phyloP scores from a whole-genome alignment of 305 asterid species.

The Fraxinus greggii region DNA sequence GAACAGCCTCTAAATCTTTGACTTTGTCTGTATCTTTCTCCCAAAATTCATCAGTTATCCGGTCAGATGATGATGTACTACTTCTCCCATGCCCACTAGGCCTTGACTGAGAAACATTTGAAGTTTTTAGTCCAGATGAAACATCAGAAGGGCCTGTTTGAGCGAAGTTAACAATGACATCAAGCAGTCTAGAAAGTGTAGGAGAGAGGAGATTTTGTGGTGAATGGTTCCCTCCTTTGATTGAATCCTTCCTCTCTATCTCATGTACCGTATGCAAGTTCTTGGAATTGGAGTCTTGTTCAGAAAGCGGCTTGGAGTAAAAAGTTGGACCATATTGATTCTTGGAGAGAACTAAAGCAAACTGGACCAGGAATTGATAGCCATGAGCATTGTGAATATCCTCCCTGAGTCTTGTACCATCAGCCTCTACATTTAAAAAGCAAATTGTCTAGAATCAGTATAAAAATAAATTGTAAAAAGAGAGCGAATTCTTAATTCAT shows the following conservation, averaged over 20 bases:
- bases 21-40: constrained; percentile 86
- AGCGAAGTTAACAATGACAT: constrained; percentile 77
- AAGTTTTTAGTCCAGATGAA: constrained; percentile 43
- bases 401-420: constrained; percentile 87
- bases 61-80: constrained; percentile 76
- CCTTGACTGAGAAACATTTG: constrained; percentile 59
- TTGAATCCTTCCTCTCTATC: constrained; percentile 33
- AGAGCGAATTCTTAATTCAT: not conserved
- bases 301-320: constrained; percentile 40
- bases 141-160: constrained; percentile 69
- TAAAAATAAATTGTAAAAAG: constrained; percentile 16
- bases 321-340: constrained; percentile 48
- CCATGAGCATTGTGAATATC: constrained; percentile 99
- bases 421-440: constrained; percentile 76
- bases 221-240: constrained; percentile 39
- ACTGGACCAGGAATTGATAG: constrained; percentile 93
- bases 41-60: constrained; percentile 68
- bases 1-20: constrained; percentile 97
- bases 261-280: constrained; percentile 38
- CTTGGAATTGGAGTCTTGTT: constrained; percentile 44
- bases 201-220: constrained; percentile 63
- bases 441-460: constrained; percentile 37
- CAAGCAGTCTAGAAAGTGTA: constrained; percentile 85
- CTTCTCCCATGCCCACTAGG: constrained; percentile 69
- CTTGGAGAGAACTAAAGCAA: constrained; percentile 83